Conservation (phyloP, 164 flowering plant species). For the Brasenia schreberi region DNA sequence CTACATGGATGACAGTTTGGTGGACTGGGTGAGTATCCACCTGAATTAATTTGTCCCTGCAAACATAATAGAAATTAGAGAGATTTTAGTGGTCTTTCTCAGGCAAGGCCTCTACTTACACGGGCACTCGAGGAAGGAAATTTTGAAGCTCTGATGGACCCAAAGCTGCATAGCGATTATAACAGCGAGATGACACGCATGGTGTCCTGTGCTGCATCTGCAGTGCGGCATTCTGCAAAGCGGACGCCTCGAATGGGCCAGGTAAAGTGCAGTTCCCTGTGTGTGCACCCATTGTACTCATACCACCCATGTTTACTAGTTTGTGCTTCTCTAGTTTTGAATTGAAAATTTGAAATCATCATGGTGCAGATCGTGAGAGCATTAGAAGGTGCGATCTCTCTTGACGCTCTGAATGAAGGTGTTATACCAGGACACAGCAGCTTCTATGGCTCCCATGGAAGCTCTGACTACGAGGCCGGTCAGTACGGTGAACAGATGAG, state of each 20-base stretch:
- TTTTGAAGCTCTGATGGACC: slow-evolving; percentile 38
- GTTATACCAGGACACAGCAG: slow-evolving; percentile 31
- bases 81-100: slow-evolving; percentile 3
- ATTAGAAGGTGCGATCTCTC: slow-evolving; percentile 50
- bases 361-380: slow-evolving; percentile 53
- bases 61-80: background rate
- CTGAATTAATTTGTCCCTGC: background rate
- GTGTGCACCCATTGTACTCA: background rate
- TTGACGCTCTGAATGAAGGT: slow-evolving; percentile 52
- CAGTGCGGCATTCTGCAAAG: slow-evolving; percentile 66
- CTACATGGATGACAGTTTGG: slow-evolving; percentile 54
- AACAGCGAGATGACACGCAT: slow-evolving; percentile 49
- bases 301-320: background rate
- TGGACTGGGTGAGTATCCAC: slow-evolving; percentile 57
- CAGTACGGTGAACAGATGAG: slow-evolving; percentile 47
- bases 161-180: slow-evolving; percentile 32
- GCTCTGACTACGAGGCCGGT: slow-evolving; percentile 26
- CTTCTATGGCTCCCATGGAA: slow-evolving; percentile 8
- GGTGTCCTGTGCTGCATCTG: slow-evolving; percentile 66
- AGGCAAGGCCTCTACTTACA: slow-evolving; percentile 65
- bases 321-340: background rate
- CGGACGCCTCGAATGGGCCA: slow-evolving; percentile 85
- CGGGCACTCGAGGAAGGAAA: slow-evolving; percentile 31
- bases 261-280: slow-evolving; percentile 20
- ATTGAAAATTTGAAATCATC: no score